Conservation (phyloP, 345 rosid genomes). For the Gossypium sturtianum region DNA sequence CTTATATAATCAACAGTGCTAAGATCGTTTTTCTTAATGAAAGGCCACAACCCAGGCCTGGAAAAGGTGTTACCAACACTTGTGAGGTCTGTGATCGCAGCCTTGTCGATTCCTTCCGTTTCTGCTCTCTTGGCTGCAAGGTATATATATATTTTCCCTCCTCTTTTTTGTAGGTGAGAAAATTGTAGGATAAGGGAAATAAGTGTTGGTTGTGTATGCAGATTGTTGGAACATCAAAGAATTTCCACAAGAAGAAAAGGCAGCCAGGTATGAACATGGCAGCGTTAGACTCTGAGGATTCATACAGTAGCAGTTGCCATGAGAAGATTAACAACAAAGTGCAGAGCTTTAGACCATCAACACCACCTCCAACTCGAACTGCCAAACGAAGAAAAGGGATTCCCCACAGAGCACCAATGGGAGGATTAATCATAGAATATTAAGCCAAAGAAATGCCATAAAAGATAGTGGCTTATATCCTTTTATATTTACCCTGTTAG, state of each 20-base stretch:
- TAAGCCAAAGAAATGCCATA: conserved; percentile 21
- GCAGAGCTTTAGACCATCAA: conserved; percentile 71
- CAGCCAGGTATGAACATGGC: conserved; percentile 5
- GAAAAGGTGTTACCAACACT: conserved; percentile 89
- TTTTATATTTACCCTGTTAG: too few species aligned
- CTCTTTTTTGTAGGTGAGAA: conserved; percentile 13
- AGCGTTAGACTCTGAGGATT: conserved; percentile 67
- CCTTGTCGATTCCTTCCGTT: conserved; percentile 85
- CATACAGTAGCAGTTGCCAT: conserved; percentile 52
- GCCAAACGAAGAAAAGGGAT: conserved; percentile 89
- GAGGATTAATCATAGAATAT: conserved; percentile 72
- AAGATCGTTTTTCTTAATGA: conserved; percentile 91
- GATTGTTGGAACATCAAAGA: conserved; percentile 67
- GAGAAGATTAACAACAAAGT: conserved; percentile 31
- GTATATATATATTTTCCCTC: conserved; percentile 16
- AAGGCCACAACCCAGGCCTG: conserved; percentile 95
- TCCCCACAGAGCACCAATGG: conserved; percentile 90
- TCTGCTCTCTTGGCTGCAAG: conserved; percentile 99
- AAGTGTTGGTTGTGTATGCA: conserved; percentile 10
- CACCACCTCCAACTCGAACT: conserved; percentile 67
- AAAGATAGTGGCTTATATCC: too few species aligned
- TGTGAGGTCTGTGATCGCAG: conserved; percentile 91
- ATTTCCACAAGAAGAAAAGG: conserved; percentile 33
- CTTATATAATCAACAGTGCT: conserved; percentile 95
- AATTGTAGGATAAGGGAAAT: background rate